Evolutionary conservation across 2,329 filamentous ascomycete genomes (phyloP), one percentile per base, ranked within the genome.

Genomic region (Cladosporium austrohemisphaericum): DNA sequence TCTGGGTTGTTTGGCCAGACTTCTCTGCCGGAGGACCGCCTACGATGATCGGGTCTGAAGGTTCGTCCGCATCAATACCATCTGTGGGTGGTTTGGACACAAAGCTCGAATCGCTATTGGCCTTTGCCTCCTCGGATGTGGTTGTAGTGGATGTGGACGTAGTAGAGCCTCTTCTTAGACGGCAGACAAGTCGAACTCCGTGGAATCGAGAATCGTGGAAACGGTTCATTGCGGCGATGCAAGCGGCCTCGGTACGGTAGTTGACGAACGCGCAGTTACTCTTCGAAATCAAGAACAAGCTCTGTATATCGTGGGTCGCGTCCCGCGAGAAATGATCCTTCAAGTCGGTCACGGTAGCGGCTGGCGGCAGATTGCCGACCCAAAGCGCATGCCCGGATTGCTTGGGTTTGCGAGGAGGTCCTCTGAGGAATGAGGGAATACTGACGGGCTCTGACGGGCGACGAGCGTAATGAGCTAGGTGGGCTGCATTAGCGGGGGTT

Each of bases 181-280:
- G 80, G 65, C 91, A 95, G 10, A 96, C 91, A 4, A 97, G 76
- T 20, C 88, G 81, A 14, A 93, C 86, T 0, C 88, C 85, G 59
- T 92, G 83, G 59, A 96, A 96, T 49, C 85, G 84, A 1, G 90
- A 95, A 62, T 97, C 91, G 66, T 97, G 89, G 36, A 97, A 85
- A 57, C 88, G 83, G 37, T 83, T 78, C 72, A 95, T 88, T 0
- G 92, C 92, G 7, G 80, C 76, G 5, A 79, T 71, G 63, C 90
- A 96, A 4, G 83, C 81, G 3, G 75, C 71, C 60, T 95, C 90
- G 43, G 88, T 86, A 55, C 84, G 87, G 66, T 94, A 97, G 63
- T 97, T 97, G 56, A 95, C 89, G 71, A 97, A 97, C 0, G 91
- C 92, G 63, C 92, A 97, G 64, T 96, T 96, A 66, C 91, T 96